A percentile compares a stretch with the other conserved stretches of the same genome.
Conservation (phyloP, 2,329 filamentous ascomycete species). For the Fusarium virguliforme region DNA sequence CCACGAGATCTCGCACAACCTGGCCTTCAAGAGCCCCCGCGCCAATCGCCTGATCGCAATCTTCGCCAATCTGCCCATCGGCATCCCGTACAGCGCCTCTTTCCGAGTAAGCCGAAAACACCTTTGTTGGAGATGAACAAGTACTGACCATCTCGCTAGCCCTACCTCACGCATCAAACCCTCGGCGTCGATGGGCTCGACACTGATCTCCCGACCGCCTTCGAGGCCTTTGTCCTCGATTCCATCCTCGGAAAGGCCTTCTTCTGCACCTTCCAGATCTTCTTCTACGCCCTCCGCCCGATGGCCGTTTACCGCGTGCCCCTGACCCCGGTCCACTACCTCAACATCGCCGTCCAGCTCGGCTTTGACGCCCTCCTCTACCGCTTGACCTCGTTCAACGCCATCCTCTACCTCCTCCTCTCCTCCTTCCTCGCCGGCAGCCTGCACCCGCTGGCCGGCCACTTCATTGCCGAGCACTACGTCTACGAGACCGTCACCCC, state of each 20-base stretch:
- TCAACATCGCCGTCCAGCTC: constrained; percentile 86
- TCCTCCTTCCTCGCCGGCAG: constrained; percentile 95
- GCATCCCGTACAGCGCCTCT: constrained; percentile 94
- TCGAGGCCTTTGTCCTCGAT: constrained; percentile 94
- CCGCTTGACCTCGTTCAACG: constrained; percentile 71
- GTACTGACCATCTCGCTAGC: constrained; percentile 64
- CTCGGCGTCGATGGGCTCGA: constrained; percentile 96
- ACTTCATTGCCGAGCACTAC: constrained; percentile 99
- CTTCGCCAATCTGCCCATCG: constrained; percentile 95
- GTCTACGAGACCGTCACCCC: constrained; percentile 78
- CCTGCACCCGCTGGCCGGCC: constrained; percentile 93
- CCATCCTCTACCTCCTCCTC: constrained; percentile 86
- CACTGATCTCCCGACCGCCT: constrained; percentile 91
- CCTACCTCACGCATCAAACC: constrained; percentile 98
- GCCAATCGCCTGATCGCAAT: constrained; percentile 91
- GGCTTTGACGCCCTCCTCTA: constrained; percentile 83
- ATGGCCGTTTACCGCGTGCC: constrained; percentile 95
- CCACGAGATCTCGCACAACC: constrained; percentile 98
- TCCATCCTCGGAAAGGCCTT: constrained; percentile 97
- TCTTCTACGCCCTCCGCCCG: constrained; percentile 97
- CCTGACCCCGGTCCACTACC: constrained; percentile 85
- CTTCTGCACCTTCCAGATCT: constrained; percentile 99
- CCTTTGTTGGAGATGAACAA: not conserved
- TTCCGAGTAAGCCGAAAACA: constrained; percentile 78
- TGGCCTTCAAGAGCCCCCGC: constrained; percentile 86